phyloP scores from a whole-genome alignment of 2,329 filamentous ascomycete species.

The Penicillium sp. region DNA sequence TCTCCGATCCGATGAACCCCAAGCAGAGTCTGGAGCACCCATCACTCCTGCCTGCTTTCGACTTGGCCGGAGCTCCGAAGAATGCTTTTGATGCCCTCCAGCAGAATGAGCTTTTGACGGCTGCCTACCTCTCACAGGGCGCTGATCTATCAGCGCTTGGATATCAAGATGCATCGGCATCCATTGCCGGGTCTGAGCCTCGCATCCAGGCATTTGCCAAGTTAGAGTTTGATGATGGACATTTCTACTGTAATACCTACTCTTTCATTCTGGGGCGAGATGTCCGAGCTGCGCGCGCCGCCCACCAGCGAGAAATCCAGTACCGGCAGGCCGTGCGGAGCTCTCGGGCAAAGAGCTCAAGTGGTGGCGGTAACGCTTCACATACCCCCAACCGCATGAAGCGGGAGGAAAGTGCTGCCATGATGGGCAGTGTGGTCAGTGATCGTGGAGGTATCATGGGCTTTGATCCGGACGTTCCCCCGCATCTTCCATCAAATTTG shows the following conservation, averaged over 20 bases:
- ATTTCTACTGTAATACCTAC: slow-evolving; percentile 66
- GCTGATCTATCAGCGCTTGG: slow-evolving; percentile 37
- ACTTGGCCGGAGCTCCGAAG: slow-evolving; percentile 32
- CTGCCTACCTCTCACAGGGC: slow-evolving; percentile 39
- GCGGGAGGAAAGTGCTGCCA: slow-evolving; percentile 43
- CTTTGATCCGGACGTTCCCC: slow-evolving; percentile 45
- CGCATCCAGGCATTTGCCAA: slow-evolving; percentile 62
- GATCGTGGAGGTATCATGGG: slow-evolving; percentile 58
- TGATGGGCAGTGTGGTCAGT: slow-evolving; percentile 54
- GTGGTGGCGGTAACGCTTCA: slow-evolving; percentile 42
- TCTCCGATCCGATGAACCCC: slow-evolving; percentile 36
- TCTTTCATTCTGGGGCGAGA: slow-evolving; percentile 64
- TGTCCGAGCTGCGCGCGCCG: slow-evolving; percentile 51
- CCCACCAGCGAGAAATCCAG: slow-evolving; percentile 46
- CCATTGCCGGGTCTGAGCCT: slow-evolving; percentile 43
- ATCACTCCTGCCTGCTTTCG: slow-evolving; percentile 38
- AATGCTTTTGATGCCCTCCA: slow-evolving; percentile 39
- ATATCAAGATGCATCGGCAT: slow-evolving; percentile 37
- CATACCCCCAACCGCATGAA: slow-evolving; percentile 48
- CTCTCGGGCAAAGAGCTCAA: slow-evolving; percentile 49
- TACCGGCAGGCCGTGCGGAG: slow-evolving; percentile 40
- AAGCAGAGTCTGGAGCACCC: slow-evolving; percentile 32
- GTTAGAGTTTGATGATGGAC: slow-evolving; percentile 64
- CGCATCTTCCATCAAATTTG: slow-evolving; percentile 35
- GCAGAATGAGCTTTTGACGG: slow-evolving; percentile 42